Evolutionary conservation across 2,329 filamentous ascomycete genomes (phyloP).

Genomic region (Exophiala phaeomuriformis): DNA sequence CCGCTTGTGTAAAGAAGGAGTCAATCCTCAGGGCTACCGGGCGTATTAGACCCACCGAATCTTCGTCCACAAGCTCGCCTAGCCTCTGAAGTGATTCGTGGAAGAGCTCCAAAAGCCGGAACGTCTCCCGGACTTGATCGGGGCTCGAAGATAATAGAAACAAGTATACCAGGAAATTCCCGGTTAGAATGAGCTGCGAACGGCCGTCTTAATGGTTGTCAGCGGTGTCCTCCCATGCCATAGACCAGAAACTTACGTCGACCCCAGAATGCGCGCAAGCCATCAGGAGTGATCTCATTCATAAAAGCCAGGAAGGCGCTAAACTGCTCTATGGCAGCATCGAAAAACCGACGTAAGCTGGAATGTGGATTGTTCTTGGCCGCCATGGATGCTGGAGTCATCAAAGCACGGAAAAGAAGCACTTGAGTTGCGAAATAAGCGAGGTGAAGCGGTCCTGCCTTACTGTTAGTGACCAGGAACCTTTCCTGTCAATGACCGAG

Average conservation of each 20-base stretch:
- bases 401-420: slow-evolving; percentile 40
- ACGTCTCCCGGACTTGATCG: slow-evolving; percentile 24
- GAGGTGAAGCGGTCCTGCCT: slow-evolving; percentile 36
- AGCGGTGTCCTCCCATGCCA: slow-evolving; percentile 2
- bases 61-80: slow-evolving; percentile 22
- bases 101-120: slow-evolving; percentile 25
- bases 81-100: slow-evolving; percentile 26
- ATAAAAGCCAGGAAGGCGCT: slow-evolving; percentile 35
- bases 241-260: slow-evolving; percentile 34
- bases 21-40: slow-evolving; percentile 27
- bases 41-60: slow-evolving; percentile 22
- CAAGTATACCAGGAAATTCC: slow-evolving; percentile 45
- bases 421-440: slow-evolving; percentile 40
- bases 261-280: slow-evolving; percentile 41
- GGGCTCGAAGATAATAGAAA: slow-evolving; percentile 40
- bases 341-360: slow-evolving; percentile 25
- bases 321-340: slow-evolving; percentile 21
- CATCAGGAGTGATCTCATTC: slow-evolving; percentile 27
- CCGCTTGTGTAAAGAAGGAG: slow-evolving; percentile 27
- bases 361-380: slow-evolving; percentile 38
- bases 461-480: background rate
- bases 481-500: slow-evolving; percentile 1
- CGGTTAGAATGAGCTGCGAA: slow-evolving; percentile 43
- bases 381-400: slow-evolving; percentile 41
- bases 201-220: slow-evolving; percentile 30